These are phyloP conservation scores for Middelhovenomyces tepae DNA, from an alignment of 805 yeast species.

Conservation along the genomic window DNA sequence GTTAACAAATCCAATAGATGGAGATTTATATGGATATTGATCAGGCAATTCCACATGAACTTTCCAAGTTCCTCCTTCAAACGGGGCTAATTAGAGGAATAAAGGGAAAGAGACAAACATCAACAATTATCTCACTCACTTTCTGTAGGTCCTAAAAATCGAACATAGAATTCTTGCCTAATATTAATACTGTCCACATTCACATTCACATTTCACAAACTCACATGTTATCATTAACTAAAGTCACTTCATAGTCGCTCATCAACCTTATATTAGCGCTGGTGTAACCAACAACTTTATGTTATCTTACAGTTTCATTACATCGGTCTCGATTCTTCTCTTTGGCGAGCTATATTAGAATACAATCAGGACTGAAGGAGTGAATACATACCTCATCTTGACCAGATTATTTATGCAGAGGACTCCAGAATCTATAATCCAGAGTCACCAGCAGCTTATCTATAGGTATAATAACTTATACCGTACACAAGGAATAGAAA, in stretches of 20 bases:
- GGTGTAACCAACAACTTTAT: not conserved
- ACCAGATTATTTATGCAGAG: no score
- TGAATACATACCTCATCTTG: slow-evolving; percentile 4
- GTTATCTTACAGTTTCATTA: slow-evolving; percentile 70
- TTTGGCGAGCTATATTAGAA: slow-evolving; percentile 43
- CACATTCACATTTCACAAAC: slow-evolving; percentile 10
- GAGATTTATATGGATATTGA: slow-evolving; percentile 91
- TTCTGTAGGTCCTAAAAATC: slow-evolving; percentile 76
- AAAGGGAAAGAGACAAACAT: not conserved
- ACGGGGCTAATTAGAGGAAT: slow-evolving; percentile 46
- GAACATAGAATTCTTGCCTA: slow-evolving; percentile 75
- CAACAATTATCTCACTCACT: slow-evolving; percentile 26
- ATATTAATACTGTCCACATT: slow-evolving; percentile 1
- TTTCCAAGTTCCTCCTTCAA: slow-evolving; percentile 84
- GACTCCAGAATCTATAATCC: no score
- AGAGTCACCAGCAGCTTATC: no score
- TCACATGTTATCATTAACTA: slow-evolving; percentile 65
- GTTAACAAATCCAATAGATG: slow-evolving; percentile 89
- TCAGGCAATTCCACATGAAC: slow-evolving; percentile 90
- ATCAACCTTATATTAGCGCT: slow-evolving; percentile 40
- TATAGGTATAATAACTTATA: no score
- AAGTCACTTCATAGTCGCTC: slow-evolving; percentile 84
- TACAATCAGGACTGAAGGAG: not conserved
- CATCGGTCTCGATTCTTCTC: slow-evolving; percentile 86
- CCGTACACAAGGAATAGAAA: no score